A percentile compares a stretch with the other conserved stretches of the same genome.
Evolutionary conservation across 805 yeast species (phyloP).

Genomic region (Candida bentonensis): DNA sequence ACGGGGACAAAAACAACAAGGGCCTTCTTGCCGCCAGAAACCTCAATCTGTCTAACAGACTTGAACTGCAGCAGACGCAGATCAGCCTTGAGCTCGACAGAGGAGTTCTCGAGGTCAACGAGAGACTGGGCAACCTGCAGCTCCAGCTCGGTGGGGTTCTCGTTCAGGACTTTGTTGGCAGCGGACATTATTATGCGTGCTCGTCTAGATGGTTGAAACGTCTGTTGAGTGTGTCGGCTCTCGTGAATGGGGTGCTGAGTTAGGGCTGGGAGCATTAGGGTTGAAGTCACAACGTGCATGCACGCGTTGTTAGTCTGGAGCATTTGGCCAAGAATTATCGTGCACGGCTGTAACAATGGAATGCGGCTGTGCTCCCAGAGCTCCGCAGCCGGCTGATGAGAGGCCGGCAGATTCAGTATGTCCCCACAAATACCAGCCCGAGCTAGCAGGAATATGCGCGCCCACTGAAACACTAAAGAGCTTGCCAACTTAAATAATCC

Average conservation of each 20-base stretch:
- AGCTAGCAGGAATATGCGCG: too few species aligned
- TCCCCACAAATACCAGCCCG: too few species aligned
- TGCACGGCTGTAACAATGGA: too few species aligned
- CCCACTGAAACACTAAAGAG: too few species aligned
- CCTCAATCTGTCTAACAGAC: slow-evolving; percentile 96
- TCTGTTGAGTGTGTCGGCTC: neutral
- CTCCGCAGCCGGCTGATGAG: too few species aligned
- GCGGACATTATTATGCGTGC: slow-evolving; percentile 96
- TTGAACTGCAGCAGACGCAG: slow-evolving; percentile 98
- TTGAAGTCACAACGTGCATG: neutral
- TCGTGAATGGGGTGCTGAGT: neutral
- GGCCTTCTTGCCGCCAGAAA: slow-evolving; percentile 97
- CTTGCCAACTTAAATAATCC: too few species aligned
- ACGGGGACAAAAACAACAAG: slow-evolving; percentile 97
- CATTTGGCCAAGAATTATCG: too few species aligned
- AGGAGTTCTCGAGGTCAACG: slow-evolving; percentile 83
- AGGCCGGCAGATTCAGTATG: too few species aligned
- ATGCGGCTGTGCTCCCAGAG: too few species aligned
- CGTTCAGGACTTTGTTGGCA: slow-evolving; percentile 86
- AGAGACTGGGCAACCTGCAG: slow-evolving; percentile 99
- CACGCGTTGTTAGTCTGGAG: neutral
- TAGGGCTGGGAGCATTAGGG: neutral
- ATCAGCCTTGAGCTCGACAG: slow-evolving; percentile 94
- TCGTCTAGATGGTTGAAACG: too few species aligned
- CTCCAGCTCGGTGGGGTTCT: slow-evolving; percentile 96